Percentiles rank a stretch among this genome's conserved stretches.
Evolutionary conservation across 441 rosid species (phyloP).

Genomic region (Pelargonium myrrhifolium): DNA sequence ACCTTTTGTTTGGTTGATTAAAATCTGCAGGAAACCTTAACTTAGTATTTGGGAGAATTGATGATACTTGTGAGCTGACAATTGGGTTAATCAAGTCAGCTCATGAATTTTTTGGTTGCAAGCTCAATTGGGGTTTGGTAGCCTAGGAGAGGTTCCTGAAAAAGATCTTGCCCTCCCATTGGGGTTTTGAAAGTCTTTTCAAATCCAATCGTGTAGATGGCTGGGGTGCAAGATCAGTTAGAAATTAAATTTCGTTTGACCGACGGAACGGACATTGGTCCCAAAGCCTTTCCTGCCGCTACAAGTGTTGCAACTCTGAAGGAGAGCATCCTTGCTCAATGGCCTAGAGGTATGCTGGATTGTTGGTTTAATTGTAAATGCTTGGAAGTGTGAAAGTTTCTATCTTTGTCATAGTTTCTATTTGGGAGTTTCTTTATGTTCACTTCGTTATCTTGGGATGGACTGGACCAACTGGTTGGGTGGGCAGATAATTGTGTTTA

Average conservation of each 20-base stretch:
- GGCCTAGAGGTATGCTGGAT: conserved; percentile 77
- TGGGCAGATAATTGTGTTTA: not conserved
- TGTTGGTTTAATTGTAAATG: conserved; percentile 2
- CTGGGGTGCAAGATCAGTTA: conserved; percentile 65
- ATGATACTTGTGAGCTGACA: conserved; percentile 12
- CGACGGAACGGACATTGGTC: conserved; percentile 94
- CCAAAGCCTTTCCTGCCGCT: conserved; percentile 72
- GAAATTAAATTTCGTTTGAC: conserved; percentile 88
- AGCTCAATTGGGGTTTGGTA: conserved; percentile 20
- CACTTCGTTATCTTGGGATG: not conserved
- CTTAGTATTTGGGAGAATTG: conserved; percentile 21
- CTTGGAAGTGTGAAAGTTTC: not conserved
- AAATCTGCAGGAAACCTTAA: conserved; percentile 25
- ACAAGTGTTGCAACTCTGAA: conserved; percentile 80
- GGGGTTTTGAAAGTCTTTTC: conserved; percentile 16
- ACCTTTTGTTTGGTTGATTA: conserved; percentile 5
- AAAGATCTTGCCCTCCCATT: conserved; percentile 23
- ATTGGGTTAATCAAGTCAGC: conserved; percentile 15
- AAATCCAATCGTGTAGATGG: conserved; percentile 36
- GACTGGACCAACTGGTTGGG: not conserved
- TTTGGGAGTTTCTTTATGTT: not conserved
- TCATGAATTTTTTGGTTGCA: conserved; percentile 19
- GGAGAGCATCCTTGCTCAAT: conserved; percentile 82
- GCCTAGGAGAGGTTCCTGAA: conserved; percentile 16
- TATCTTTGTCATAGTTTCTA: not conserved